Evolutionary conservation across 495 filamentous ascomycete genomes (phyloP), one percentile per base, ranked within the genome.

Genomic region (Penicillium crystallinum): DNA sequence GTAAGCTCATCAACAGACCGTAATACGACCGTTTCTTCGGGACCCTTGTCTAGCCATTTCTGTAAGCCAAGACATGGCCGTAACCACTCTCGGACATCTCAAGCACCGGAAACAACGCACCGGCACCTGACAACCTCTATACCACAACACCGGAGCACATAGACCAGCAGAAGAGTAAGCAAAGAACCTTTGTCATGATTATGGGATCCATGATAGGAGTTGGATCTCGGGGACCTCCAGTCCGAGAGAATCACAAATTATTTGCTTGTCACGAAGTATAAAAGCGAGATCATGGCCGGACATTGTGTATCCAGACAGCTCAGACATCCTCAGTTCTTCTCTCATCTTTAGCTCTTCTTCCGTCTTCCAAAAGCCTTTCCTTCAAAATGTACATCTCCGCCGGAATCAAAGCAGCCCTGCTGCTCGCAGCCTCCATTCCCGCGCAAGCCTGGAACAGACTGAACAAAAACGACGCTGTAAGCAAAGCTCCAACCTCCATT

Each of bases 391-490:
- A 29, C 44, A 34, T 63, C 45, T 51, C 57, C 22, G 35, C 31
- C 19, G 30, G 41, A 22, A 40, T 63, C 46, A 46, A 56, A 36
- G 43, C 60, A 12, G 52, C 27, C 9, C 37, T 60, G 7, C 36
- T 63, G n/a, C 39, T 63, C 23, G 60, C 54, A 21, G 25, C 54
- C 6, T 55, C 59, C 11, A 44, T 55, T 9, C 51, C 64, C 4
- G 62, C 53, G 25, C 54, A 57, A 36, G 68, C 66, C 18, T 71
- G 68, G 68, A 71, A 71, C 58, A 50, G 68, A 44, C 43, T 87
- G 23, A 72, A 85, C 65, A 84, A 82, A 57, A 71, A 77, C 56
- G 72, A 85, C 31, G 69, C 80, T 3, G 76, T 83, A 63, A 50
- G 73, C 47, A 6, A 7, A 29, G 9, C 19, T 18, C 4, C 10